Evolutionary conservation across 371 early-diverging fungal genomes (phyloP).

Genomic region (Lichtheimia corymbifera): DNA sequence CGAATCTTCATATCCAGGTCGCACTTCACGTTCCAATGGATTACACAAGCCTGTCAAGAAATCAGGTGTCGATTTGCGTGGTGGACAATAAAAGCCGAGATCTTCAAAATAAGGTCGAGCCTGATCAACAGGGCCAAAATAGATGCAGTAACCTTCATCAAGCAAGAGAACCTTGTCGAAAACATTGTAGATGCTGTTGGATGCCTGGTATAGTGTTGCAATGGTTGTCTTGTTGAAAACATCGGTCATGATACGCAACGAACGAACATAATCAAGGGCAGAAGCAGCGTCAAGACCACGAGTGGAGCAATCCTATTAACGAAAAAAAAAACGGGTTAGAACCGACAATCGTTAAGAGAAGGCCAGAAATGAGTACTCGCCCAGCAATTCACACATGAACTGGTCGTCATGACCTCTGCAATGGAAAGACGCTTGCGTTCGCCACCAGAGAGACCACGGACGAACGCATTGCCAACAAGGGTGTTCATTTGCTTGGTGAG

Average conservation of each 20-base stretch:
- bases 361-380: no score
- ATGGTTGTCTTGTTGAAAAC: constrained; percentile 64
- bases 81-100: constrained; percentile 70
- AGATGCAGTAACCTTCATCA: constrained; percentile 74
- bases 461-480: constrained; percentile 80
- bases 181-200: constrained; percentile 72
- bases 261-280: constrained; percentile 76
- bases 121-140: constrained; percentile 67
- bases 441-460: constrained; percentile 86
- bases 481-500: constrained; percentile 76
- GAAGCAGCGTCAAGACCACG: constrained; percentile 91
- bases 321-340: no score
- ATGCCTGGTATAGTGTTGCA: constrained; percentile 70
- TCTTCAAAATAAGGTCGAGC: constrained; percentile 69
- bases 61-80: constrained; percentile 75
- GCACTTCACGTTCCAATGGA: constrained; percentile 58
- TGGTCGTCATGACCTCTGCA: constrained; percentile 89
- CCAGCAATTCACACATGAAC: no score
- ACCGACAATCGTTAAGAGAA: constrained; percentile 38
- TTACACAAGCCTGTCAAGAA: constrained; percentile 75
- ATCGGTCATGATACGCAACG: constrained; percentile 70
- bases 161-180: constrained; percentile 77
- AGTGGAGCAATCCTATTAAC: constrained; percentile 71
- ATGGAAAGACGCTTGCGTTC: constrained; percentile 89
- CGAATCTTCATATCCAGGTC: constrained; percentile 52